Base-by-base conservation (phyloP, 495 filamentous ascomycete species). In the Rhypophila decipiens region DNA sequence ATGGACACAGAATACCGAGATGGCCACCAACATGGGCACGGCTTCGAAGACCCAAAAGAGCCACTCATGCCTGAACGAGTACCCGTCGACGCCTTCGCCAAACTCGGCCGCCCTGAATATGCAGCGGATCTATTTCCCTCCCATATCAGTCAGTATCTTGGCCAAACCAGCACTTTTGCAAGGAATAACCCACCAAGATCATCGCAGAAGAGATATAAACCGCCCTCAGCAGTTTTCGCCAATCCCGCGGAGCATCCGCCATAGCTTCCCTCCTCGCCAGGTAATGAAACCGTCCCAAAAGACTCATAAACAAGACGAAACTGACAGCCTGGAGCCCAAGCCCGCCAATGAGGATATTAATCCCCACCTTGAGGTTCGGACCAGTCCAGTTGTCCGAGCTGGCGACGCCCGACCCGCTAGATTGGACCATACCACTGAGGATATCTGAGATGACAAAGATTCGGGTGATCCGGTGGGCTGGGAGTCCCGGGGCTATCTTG, bases 71-170 rank as follows among this genome's bases (percentile, higher is more conserved):
- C 42, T 54, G 50, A 83, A 56, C 22, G 67, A 43, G 48, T 71
- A 72, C 2, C 80, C 79, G 10, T 70, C 64, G 29, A 73, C 59
- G 0, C 84, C 82, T 58, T 77, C 64, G 0, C 74, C 19, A 47
- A 81, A 87, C 62, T 87, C 84, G 8, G 79, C 66, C 4, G 82
- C 66, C n/a, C 84, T 73, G 53, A 84, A 76, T 19, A 85, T 55
- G 11, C 71, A 79, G 11, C 85, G 74, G 1, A 60, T 40, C 57
- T 58, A 31, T 33, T 5, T 38, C 8, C 18, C 17, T 38, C 17
- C 18, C 10, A 18, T 13, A 4, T 24, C 24, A 34, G 3, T 43
- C 40, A 36, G 29, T 17, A 21, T 11, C 13, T 24, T 24, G 0
- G 1, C 19, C 9, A 3, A 7, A n/a, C 5, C 17, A n/a, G 20